phyloP scores from a whole-genome alignment of 495 filamentous ascomycete species.

The Margaritispora aquatica region DNA sequence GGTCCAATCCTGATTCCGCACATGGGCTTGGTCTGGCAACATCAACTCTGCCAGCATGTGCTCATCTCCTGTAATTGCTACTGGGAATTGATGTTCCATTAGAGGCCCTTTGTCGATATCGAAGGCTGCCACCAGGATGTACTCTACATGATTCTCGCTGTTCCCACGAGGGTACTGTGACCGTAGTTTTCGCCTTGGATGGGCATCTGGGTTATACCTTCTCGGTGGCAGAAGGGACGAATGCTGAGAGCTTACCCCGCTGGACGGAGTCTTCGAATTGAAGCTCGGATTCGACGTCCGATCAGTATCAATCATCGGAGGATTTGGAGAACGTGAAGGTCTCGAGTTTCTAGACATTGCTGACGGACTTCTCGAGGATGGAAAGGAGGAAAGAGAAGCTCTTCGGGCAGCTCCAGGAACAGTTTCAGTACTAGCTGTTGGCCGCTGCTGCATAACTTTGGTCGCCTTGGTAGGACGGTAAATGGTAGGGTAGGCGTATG shows the following conservation, averaged over 20 bases:
- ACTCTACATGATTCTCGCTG: constrained; percentile 91
- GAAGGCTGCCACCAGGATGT: constrained; percentile 97
- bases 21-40: constrained; percentile 95
- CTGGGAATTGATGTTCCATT: constrained; percentile 98
- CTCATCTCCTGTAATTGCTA: constrained; percentile 93
- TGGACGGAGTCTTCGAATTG: constrained; percentile 49
- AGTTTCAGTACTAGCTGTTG: constrained; percentile 18
- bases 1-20: constrained; percentile 95
- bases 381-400: constrained; percentile 55
- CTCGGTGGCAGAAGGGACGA: constrained; percentile 43
- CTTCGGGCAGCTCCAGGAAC: too few species aligned
- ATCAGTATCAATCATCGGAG: constrained; percentile 38
- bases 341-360: constrained; percentile 44
- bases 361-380: constrained; percentile 45
- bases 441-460: constrained; percentile 15
- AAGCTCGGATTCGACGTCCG: constrained; percentile 47
- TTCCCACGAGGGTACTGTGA: constrained; percentile 82
- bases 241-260: constrained; percentile 46
- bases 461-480: not conserved
- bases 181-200: constrained; percentile 48
- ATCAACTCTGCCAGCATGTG: constrained; percentile 97
- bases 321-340: constrained; percentile 45
- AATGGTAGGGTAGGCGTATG: constrained; percentile 3
- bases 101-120: constrained; percentile 92
- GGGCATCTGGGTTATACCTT: constrained; percentile 36